A percentile compares a stretch with the other conserved stretches of the same genome.
These are phyloP conservation scores for Macrocybe gigantea DNA, from an alignment of 768 basidiomycete genomes.

Conservation along the genomic window DNA sequence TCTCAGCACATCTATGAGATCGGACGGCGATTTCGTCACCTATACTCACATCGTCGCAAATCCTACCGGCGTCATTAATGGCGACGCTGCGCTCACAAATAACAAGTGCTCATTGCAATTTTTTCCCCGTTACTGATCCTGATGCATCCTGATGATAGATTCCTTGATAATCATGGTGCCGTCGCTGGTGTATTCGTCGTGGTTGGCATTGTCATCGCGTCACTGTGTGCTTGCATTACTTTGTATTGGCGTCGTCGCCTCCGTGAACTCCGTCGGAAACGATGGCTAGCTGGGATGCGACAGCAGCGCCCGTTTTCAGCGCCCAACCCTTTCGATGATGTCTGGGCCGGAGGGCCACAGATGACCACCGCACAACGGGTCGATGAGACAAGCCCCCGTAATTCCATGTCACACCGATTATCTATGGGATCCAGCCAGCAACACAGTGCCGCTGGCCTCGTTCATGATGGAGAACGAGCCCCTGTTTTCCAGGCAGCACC, in stretches of 20 bases:
- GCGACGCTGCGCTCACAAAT: neutral
- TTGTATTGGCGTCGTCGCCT: constrained; percentile 38
- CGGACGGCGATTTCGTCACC: constrained; percentile 39
- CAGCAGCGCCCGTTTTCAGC: constrained; percentile 22
- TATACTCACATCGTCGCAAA: constrained; percentile 51
- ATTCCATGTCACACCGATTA: too few species aligned
- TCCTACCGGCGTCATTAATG: constrained; percentile 27
- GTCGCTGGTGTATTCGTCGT: constrained; percentile 72
- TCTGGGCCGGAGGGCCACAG: constrained; percentile 12
- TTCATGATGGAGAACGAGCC: too few species aligned
- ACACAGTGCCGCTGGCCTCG: too few species aligned
- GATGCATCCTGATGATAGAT: constrained; percentile 26
- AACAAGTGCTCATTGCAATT: constrained; percentile 17
- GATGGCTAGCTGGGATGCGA: constrained; percentile 31
- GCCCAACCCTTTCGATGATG: constrained; percentile 31
- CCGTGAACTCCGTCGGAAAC: constrained; percentile 26
- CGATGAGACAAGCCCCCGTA: neutral
- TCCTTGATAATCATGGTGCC: constrained; percentile 62
- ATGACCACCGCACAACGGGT: neutral
- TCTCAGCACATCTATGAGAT: constrained; percentile 36
- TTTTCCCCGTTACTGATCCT: neutral
- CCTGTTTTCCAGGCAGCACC: too few species aligned
- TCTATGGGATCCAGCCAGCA: too few species aligned
- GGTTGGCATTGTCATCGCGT: constrained; percentile 51
- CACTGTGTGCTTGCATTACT: constrained; percentile 36